Percentiles rank a stretch among this genome's conserved stretches.
Evolutionary conservation across 2,329 filamentous ascomycete genomes (phyloP).

Genomic region (Exutisphaerella laricina): DNA sequence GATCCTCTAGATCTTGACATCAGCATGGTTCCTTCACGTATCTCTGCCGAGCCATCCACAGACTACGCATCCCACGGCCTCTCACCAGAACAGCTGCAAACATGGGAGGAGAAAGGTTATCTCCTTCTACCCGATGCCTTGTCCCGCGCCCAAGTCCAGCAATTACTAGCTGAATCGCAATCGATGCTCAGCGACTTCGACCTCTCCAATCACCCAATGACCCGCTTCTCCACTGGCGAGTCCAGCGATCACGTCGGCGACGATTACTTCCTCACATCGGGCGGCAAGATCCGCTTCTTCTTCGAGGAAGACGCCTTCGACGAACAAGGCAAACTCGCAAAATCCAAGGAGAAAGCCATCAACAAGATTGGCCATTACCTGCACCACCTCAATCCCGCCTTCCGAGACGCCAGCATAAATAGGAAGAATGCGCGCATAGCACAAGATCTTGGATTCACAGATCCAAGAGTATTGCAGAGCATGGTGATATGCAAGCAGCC

Average conservation of each 20-base stretch:
- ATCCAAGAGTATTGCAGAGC: constrained; percentile 77
- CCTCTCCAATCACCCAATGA: constrained; percentile 82
- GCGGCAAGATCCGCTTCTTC: constrained; percentile 93
- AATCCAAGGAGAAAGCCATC: constrained; percentile 77
- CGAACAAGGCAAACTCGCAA: constrained; percentile 55
- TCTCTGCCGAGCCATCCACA: constrained; percentile 24
- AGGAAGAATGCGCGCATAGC: constrained; percentile 59
- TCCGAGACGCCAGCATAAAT: constrained; percentile 50
- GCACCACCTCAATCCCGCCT: constrained; percentile 42
- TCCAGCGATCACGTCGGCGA: constrained; percentile 78
- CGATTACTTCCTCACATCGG: constrained; percentile 84
- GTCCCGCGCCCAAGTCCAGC: constrained; percentile 55
- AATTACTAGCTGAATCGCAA: constrained; percentile 69
- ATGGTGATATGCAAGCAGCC: constrained; percentile 99
- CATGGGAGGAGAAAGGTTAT: constrained; percentile 80
- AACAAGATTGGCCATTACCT: constrained; percentile 59
- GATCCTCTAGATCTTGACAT: too few relatives aligned
- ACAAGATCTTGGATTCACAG: constrained; percentile 62
- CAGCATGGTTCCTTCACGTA: constrained; percentile 25
- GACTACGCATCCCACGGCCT: constrained; percentile 51
- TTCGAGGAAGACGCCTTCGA: constrained; percentile 93
- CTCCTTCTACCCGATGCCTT: constrained; percentile 79
- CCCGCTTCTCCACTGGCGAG: constrained; percentile 82
- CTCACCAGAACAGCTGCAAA: constrained; percentile 61
- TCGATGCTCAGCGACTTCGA: constrained; percentile 68